phyloP scores from a whole-genome alignment of 768 basidiomycete genomes.

The Lyophyllum atratum region DNA sequence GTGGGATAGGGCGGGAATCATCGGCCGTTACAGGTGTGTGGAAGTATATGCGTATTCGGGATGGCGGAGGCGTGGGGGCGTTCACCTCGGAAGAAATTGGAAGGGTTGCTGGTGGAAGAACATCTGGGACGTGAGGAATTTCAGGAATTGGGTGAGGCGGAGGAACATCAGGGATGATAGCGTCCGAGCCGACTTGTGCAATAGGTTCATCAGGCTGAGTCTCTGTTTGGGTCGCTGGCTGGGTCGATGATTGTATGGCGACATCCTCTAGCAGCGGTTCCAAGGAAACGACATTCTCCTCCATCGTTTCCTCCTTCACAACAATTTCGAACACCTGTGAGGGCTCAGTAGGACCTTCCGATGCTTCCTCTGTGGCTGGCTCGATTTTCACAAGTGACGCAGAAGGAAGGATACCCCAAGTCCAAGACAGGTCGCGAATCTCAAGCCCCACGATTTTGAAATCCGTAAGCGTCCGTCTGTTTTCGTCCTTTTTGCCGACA shows the following conservation, averaged over 20 bases:
- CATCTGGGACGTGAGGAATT: conserved; percentile 30
- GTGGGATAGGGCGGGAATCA: conserved; percentile 75
- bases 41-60: conserved; percentile 89
- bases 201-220: conserved; percentile 7
- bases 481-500: conserved; percentile 82
- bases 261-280: background rate
- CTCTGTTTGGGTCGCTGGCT: conserved; percentile 1
- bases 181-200: conserved; percentile 28
- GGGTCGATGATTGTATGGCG: background rate
- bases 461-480: conserved; percentile 91
- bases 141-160: conserved; percentile 10
- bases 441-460: conserved; percentile 95
- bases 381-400: conserved; percentile 32
- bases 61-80: conserved; percentile 56
- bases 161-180: conserved; percentile 23
- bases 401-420: conserved; percentile 71
- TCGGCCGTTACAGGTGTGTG: conserved; percentile 86
- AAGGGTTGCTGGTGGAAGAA: conserved; percentile 20
- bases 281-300: conserved; percentile 23
- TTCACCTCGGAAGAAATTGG: conserved; percentile 30
- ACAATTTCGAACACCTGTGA: conserved; percentile 20
- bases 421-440: conserved; percentile 82
- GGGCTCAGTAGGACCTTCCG: conserved; percentile 28
- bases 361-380: conserved; percentile 32
- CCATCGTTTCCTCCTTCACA: conserved; percentile 34